Evolutionary conservation across 1,284 basidiomycete species (phyloP).

Genomic region (Trichosporon sp.): DNA sequence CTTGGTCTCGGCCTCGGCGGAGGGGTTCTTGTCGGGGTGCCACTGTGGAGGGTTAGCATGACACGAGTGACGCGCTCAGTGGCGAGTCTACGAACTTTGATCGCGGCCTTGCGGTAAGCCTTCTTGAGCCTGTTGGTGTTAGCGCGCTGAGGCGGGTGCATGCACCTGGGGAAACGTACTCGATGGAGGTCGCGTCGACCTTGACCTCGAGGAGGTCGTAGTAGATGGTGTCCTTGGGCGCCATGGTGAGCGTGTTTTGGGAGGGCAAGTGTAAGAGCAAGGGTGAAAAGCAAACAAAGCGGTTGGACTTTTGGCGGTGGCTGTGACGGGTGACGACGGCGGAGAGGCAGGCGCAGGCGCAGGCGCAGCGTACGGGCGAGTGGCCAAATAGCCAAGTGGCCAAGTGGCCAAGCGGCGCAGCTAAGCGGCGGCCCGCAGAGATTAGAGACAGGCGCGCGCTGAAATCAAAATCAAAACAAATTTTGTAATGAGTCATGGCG

Average conservation of each 20-base stretch:
- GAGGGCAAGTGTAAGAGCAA: not conserved
- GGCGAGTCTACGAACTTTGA: conserved; percentile 60
- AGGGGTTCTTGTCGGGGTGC: conserved; percentile 89
- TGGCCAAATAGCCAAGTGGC: not conserved
- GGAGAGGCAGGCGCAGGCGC: not conserved
- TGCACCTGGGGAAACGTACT: conserved; percentile 28
- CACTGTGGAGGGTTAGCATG: conserved; percentile 55
- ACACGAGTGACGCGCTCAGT: not conserved
- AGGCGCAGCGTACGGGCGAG: not conserved
- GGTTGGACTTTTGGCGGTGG: conserved; percentile 5
- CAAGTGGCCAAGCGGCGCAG: not conserved
- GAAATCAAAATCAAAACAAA: not conserved
- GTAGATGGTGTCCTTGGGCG: conserved; percentile 45
- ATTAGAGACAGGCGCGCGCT: not conserved
- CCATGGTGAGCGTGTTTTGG: conserved; percentile 17
- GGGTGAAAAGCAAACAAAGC: not conserved
- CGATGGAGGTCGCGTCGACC: conserved; percentile 46
- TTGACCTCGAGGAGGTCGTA: conserved; percentile 48
- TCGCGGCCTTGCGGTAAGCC: conserved; percentile 90
- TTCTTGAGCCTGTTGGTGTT: conserved; percentile 65
- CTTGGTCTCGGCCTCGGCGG: conserved; percentile 79
- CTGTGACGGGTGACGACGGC: conserved; percentile 2
- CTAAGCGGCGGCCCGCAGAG: not conserved
- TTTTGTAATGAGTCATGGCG: not conserved
- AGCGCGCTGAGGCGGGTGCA: not conserved